A percentile compares a stretch with the other conserved stretches of the same genome.
Conservation (phyloP, 75 land plant species). For the Gnetum montanum region DNA sequence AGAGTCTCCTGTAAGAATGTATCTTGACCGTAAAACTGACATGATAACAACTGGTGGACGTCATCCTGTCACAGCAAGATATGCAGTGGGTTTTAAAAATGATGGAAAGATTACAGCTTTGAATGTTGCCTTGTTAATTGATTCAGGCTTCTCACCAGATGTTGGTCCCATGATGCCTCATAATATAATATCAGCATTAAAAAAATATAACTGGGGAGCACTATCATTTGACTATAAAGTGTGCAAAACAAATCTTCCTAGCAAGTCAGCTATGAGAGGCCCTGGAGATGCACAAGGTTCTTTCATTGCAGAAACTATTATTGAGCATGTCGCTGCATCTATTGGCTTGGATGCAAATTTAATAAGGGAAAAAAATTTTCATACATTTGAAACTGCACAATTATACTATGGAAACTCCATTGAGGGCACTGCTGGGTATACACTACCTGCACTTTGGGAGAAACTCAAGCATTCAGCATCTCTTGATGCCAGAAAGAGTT, state of each 20-base stretch:
- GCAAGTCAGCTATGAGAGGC: conserved; percentile 77
- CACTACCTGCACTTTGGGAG: conserved; percentile 56
- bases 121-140: conserved; percentile 50
- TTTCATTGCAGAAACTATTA: conserved; percentile 70
- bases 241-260: conserved; percentile 69
- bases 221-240: conserved; percentile 52
- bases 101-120: conserved; percentile 75
- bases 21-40: conserved; percentile 80
- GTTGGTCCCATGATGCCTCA: conserved; percentile 36
- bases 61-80: conserved; percentile 63
- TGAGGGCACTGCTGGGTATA: conserved; percentile 39
- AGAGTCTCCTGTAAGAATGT: conserved; percentile 59
- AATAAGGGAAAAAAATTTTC: conserved; percentile 51
- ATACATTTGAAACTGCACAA: conserved; percentile 37
- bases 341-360: conserved; percentile 41
- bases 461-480: conserved; percentile 15
- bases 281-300: conserved; percentile 83
- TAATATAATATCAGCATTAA: conserved; percentile 25
- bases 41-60: conserved; percentile 84
- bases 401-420: conserved; percentile 25
- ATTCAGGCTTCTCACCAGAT: conserved; percentile 65
- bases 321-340: conserved; percentile 69
- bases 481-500: conserved; percentile 14
- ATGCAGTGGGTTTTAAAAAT: conserved; percentile 67
- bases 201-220: conserved; percentile 81